Percentiles rank a stretch among this genome's conserved stretches.
These are phyloP conservation scores for Xylariaceae sp. DNA, from an alignment of 2,329 filamentous ascomycete genomes.

Conservation along the genomic window DNA sequence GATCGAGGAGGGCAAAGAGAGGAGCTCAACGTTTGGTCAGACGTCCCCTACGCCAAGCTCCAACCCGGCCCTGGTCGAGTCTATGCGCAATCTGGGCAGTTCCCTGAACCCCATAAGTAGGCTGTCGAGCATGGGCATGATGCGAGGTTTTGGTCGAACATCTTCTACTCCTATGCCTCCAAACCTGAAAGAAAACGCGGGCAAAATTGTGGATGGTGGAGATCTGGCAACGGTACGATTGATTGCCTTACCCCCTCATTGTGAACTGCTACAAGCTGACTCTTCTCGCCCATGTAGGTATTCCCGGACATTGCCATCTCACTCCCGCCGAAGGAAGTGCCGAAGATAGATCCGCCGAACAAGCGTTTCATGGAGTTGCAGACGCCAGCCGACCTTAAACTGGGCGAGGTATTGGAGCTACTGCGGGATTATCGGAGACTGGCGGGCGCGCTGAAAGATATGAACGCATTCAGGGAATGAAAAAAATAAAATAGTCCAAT, in stretches of 20 bases:
- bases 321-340: slow-evolving; percentile 49
- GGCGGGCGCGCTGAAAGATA: slow-evolving; percentile 57
- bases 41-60: slow-evolving; percentile 30
- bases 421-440: slow-evolving; percentile 70
- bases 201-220: slow-evolving; percentile 43
- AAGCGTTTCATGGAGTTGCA: slow-evolving; percentile 68
- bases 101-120: slow-evolving; percentile 78
- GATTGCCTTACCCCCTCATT: too few species aligned
- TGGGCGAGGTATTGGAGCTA: slow-evolving; percentile 68
- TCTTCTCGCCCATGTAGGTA: slow-evolving; percentile 36
- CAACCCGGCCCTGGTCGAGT: slow-evolving; percentile 66
- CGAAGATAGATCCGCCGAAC: slow-evolving; percentile 60
- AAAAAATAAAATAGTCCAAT: background rate
- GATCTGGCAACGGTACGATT: slow-evolving; percentile 52
- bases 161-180: slow-evolving; percentile 39
- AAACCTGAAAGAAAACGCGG: slow-evolving; percentile 33
- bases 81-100: slow-evolving; percentile 73
- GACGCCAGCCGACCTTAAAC: slow-evolving; percentile 61
- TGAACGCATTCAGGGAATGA: slow-evolving; percentile 51
- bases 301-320: slow-evolving; percentile 55
- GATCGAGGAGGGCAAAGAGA: slow-evolving; percentile 42
- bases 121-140: slow-evolving; percentile 65
- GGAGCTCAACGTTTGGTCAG: slow-evolving; percentile 29
- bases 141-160: slow-evolving; percentile 67
- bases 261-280: background rate